phyloP scores from a whole-genome alignment of 2,329 filamentous ascomycete species.

The Fusarium falciforme region DNA sequence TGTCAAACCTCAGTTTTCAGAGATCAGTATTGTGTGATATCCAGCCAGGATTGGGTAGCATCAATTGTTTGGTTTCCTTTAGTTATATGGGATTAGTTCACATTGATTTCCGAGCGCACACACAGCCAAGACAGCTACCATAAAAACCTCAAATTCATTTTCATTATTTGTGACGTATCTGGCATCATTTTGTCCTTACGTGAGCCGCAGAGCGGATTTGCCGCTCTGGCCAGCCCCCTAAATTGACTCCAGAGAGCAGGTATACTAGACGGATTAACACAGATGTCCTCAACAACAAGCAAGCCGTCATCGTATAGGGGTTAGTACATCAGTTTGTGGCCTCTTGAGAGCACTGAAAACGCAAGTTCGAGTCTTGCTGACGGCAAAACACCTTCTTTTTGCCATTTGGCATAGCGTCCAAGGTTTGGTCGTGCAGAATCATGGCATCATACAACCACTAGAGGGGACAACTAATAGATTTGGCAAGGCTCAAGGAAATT shows the following conservation, averaged over 20 bases:
- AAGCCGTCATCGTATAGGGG: conserved; percentile 1
- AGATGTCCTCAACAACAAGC: background rate
- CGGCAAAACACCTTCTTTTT: background rate
- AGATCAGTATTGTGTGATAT: background rate
- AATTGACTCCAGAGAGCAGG: background rate
- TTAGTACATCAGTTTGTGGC: background rate
- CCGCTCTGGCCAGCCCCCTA: background rate
- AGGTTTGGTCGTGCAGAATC: background rate
- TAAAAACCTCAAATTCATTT: background rate
- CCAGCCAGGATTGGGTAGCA: background rate
- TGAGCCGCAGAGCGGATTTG: background rate
- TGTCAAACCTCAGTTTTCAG: background rate
- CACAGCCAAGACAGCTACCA: background rate
- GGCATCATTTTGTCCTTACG: background rate
- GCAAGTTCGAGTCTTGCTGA: conserved; percentile 1
- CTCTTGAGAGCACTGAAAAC: background rate
- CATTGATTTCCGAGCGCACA: background rate
- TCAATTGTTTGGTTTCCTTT: background rate
- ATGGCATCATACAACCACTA: background rate
- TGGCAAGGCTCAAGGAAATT: background rate
- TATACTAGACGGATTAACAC: background rate
- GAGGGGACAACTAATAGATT: background rate
- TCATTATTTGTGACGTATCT: background rate
- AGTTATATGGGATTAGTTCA: background rate
- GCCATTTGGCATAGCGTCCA: background rate